phyloP scores from a whole-genome alignment of 164 flowering plant genomes.

The Magnolia officinalis region DNA sequence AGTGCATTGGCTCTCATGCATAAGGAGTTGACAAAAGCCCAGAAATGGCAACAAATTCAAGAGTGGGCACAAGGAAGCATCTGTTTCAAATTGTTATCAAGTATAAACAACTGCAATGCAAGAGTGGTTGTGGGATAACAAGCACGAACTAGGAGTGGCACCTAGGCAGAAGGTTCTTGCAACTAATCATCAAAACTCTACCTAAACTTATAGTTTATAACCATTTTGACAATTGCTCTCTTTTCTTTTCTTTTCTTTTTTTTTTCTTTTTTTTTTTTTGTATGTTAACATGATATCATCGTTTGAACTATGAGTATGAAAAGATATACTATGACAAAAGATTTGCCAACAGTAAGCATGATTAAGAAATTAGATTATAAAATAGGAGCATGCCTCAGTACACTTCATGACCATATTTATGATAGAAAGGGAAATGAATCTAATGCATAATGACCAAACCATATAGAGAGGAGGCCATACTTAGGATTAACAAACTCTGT shows the following conservation, averaged over 20 bases:
- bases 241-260: no score
- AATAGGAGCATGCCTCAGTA: not conserved
- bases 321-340: not conserved
- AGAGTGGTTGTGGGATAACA: not conserved
- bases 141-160: not conserved
- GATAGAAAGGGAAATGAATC: not conserved
- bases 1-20: no score
- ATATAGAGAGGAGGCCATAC: slow-evolving; percentile 35
- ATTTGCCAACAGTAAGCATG: not conserved
- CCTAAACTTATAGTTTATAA: not conserved
- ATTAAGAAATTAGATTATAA: not conserved
- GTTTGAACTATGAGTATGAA: not conserved
- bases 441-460: not conserved
- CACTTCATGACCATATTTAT: not conserved
- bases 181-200: not conserved
- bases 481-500: slow-evolving; percentile 97
- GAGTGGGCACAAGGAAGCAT: no score
- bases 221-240: not conserved
- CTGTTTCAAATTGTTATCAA: no score
- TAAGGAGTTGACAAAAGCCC: no score
- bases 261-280: not conserved
- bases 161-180: not conserved
- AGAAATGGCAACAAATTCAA: no score
- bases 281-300: not conserved
- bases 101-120: no score